Evolutionary conservation across 768 basidiomycete genomes (phyloP).

Genomic region (Mycena olivaceomarginata): DNA sequence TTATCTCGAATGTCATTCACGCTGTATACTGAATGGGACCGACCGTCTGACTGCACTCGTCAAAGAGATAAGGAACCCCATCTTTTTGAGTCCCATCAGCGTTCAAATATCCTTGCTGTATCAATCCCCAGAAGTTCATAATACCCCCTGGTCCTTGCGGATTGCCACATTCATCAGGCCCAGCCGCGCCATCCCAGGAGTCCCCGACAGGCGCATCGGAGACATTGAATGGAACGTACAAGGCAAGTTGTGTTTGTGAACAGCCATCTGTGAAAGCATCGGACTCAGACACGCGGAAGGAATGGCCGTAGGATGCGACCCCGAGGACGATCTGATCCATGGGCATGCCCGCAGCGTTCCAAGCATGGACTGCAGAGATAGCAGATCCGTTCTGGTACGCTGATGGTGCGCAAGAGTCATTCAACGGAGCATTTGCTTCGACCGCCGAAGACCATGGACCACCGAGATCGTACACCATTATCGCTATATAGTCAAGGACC

Average conservation of each 20-base stretch:
- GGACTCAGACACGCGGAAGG: slow-evolving; percentile 68
- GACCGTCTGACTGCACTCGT: too few relatives aligned
- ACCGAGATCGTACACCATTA: too few relatives aligned
- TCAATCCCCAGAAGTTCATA: slow-evolving; percentile 78
- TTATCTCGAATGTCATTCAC: too few relatives aligned
- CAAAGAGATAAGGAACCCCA: slow-evolving; percentile 75
- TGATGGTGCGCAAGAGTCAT: too few relatives aligned
- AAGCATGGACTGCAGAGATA: slow-evolving; percentile 81
- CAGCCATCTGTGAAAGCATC: slow-evolving; percentile 60
- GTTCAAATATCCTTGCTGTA: slow-evolving; percentile 72
- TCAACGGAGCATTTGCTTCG: too few relatives aligned
- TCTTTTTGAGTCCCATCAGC: slow-evolving; percentile 64
- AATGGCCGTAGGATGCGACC: slow-evolving; percentile 88
- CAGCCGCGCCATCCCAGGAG: slow-evolving; percentile 63
- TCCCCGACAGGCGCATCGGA: slow-evolving; percentile 69
- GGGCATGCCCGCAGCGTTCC: slow-evolving; percentile 88
- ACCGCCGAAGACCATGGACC: too few relatives aligned
- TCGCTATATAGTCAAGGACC: too few relatives aligned
- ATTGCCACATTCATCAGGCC: slow-evolving; percentile 70
- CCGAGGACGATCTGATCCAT: slow-evolving; percentile 83
- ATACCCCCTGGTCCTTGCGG: slow-evolving; percentile 62
- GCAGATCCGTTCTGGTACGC: too few relatives aligned
- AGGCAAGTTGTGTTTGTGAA: slow-evolving; percentile 56
- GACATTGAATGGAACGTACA: slow-evolving; percentile 72
- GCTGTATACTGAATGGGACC: too few relatives aligned